phyloP scores from a whole-genome alignment of 257 asterid species.

The Marsdenia floribunda region DNA sequence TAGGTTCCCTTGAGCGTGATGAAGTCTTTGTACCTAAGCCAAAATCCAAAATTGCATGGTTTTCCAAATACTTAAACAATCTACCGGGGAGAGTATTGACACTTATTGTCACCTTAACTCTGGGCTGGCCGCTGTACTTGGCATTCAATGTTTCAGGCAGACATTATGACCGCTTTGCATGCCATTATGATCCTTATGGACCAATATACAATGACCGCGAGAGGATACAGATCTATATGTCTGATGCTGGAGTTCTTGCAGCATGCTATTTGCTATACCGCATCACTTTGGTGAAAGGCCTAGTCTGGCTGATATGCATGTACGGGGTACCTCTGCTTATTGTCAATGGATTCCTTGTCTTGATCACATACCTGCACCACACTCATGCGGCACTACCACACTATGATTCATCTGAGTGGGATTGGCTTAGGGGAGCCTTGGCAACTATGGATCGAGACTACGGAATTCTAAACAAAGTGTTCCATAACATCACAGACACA shows the following conservation, averaged over 20 bases:
- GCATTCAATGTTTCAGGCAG: conserved; percentile 62
- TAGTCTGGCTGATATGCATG: conserved; percentile 38
- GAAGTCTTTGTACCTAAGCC: conserved; percentile 69
- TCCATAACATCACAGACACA: conserved; percentile 66
- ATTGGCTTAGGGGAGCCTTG: conserved; percentile 75
- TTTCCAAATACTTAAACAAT: conserved; percentile 55
- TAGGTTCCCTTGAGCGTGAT: conserved; percentile 66
- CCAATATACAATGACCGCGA: conserved; percentile 70
- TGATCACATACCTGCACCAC: conserved; percentile 65
- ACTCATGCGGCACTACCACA: conserved; percentile 68
- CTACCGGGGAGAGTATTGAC: conserved; percentile 58
- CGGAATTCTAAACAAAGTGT: conserved; percentile 52
- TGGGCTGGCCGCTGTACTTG: conserved; percentile 70
- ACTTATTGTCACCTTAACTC: conserved; percentile 38
- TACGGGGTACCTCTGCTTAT: conserved; percentile 27
- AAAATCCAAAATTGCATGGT: conserved; percentile 39
- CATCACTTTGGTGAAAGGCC: conserved; percentile 35
- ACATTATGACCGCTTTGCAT: conserved; percentile 54
- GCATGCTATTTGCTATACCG: conserved; percentile 37
- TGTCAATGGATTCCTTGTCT: conserved; percentile 55
- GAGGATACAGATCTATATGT: conserved; percentile 49
- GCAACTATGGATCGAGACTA: conserved; percentile 66
- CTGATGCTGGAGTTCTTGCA: conserved; percentile 50
- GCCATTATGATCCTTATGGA: conserved; percentile 55
- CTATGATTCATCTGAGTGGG: conserved; percentile 65